phyloP scores from a whole-genome alignment of 768 basidiomycete species.

The Omphalotus guepiniiformis region DNA sequence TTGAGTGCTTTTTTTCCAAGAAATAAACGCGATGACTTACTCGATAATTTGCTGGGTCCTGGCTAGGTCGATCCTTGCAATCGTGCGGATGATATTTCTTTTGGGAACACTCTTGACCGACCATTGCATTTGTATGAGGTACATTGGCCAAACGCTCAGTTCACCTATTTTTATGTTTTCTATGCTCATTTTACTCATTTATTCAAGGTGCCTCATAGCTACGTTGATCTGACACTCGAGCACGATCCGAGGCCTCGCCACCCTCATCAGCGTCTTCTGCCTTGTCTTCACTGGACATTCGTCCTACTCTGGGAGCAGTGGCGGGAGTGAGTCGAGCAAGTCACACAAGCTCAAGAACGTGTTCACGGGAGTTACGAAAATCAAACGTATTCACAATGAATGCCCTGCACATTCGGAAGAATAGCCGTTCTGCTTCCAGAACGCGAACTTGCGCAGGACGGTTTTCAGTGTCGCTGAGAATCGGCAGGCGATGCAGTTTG shows the following conservation, averaged over 20 bases:
- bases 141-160: too few relatives aligned
- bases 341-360: neutral
- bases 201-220: constrained; percentile 36
- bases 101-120: constrained; percentile 83
- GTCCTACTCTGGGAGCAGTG: neutral
- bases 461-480: constrained; percentile 59
- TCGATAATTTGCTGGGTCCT: neutral
- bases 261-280: neutral
- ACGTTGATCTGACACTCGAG: constrained; percentile 82
- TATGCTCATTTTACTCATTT: too few relatives aligned
- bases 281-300: neutral
- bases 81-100: constrained; percentile 77
- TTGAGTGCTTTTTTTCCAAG: constrained; percentile 40
- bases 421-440: constrained; percentile 19
- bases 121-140: constrained; percentile 82
- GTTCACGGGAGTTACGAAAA: constrained; percentile 18
- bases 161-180: neutral
- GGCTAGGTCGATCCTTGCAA: constrained; percentile 65
- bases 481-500: constrained; percentile 55
- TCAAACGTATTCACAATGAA: constrained; percentile 15
- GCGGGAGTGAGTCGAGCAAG: neutral
- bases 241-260: constrained; percentile 57
- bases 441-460: constrained; percentile 52
- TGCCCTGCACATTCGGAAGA: constrained; percentile 17
- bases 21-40: neutral